Percentiles rank a stretch among this genome's conserved stretches.
Conservation (phyloP, 345 rosid species). For the Salix purpurea region DNA sequence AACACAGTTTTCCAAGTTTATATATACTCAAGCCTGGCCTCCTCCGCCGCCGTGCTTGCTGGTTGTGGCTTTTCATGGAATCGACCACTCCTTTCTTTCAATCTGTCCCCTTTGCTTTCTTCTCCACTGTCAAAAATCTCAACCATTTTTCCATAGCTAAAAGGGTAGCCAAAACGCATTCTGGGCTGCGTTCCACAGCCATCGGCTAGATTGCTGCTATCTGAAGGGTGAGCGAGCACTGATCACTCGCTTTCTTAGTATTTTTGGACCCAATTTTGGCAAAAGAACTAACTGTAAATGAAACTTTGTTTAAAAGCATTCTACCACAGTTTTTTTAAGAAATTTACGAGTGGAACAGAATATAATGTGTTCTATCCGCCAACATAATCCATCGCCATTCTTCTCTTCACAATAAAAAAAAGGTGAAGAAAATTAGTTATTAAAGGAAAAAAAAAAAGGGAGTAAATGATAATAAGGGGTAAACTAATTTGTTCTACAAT, state of each 20-base stretch:
- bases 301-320: conserved; percentile 10
- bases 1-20: background rate
- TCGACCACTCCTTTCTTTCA: background rate
- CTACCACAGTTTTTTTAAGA: background rate
- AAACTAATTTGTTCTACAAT: too few relatives aligned
- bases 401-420: background rate
- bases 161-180: background rate
- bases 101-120: background rate
- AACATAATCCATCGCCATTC: background rate
- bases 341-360: background rate
- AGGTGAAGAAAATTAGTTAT: too few relatives aligned
- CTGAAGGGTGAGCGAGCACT: background rate
- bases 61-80: conserved; percentile 6
- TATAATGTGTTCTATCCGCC: background rate
- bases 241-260: background rate
- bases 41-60: background rate
- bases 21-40: too few relatives aligned
- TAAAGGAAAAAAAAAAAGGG: background rate
- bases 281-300: conserved; percentile 1
- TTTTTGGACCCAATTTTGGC: background rate
- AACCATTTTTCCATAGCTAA: conserved; percentile 3
- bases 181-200: background rate
- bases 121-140: background rate
- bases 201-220: background rate
- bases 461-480: background rate